Percentiles rank a stretch among this genome's conserved stretches.
Conservation (phyloP, 2,329 filamentous ascomycete genomes). For the Ophiostoma himal-ulmi region DNA sequence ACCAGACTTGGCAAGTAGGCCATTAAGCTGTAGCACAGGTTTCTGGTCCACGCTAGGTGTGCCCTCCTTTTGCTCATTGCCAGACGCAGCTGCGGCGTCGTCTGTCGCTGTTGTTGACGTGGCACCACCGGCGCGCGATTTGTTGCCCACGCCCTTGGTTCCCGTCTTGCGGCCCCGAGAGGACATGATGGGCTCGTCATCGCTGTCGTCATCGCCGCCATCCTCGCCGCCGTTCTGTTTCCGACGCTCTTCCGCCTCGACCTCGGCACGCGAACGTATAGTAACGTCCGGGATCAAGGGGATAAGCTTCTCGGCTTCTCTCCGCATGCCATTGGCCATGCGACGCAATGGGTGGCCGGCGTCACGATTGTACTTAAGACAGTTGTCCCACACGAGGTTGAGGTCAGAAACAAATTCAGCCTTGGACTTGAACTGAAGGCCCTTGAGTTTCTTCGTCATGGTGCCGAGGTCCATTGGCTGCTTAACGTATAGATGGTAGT, state of each 20-base stretch:
- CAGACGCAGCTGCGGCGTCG: neutral
- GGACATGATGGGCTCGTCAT: constrained; percentile 97
- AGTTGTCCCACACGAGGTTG: constrained; percentile 95
- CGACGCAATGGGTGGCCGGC: constrained; percentile 80
- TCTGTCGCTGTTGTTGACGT: constrained; percentile 12
- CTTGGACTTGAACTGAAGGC: constrained; percentile 76
- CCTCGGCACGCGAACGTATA: constrained; percentile 85
- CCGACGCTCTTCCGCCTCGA: constrained; percentile 79
- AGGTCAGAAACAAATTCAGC: constrained; percentile 90
- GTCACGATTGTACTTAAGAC: constrained; percentile 89
- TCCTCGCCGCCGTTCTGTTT: constrained; percentile 82
- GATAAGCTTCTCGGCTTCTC: constrained; percentile 93
- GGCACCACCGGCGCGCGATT: constrained; percentile 46
- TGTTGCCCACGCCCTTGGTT: constrained; percentile 66
- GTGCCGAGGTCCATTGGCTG: constrained; percentile 95
- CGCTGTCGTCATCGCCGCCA: constrained; percentile 83
- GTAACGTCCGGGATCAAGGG: constrained; percentile 89
- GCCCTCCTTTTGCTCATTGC: constrained; percentile 53
- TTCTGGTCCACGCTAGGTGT: constrained; percentile 73
- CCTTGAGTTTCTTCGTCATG: constrained; percentile 97
- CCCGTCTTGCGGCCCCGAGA: constrained; percentile 85
- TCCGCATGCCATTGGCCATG: constrained; percentile 93
- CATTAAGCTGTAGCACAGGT: constrained; percentile 62
- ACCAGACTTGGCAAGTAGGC: constrained; percentile 49
- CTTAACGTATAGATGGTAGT: constrained; percentile 91